Evolutionary conservation across 176 grass and related monocot genomes (phyloP).

Genomic region (Lolium multiflorum): DNA sequence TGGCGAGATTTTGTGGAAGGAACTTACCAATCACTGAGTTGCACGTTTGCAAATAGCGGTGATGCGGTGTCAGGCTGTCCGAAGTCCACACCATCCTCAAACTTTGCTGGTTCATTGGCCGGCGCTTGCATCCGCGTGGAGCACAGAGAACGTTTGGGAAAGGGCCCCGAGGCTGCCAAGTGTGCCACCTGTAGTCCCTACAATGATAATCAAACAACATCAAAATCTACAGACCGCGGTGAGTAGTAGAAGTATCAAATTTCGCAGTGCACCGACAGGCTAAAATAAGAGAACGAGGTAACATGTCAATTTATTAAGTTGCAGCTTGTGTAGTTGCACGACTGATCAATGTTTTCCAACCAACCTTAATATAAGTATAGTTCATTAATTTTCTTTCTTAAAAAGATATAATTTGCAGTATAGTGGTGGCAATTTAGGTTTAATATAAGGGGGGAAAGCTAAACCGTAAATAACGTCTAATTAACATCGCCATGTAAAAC

Average conservation of each 20-base stretch:
- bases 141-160: background rate
- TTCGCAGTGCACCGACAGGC: background rate
- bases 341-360: too few species aligned
- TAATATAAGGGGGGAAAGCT: too few species aligned
- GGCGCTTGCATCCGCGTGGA: background rate
- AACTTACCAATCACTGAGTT: background rate
- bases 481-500: too few species aligned
- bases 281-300: background rate
- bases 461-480: rapidly evolving
- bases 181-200: background rate
- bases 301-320: background rate
- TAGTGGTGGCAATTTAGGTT: too few species aligned
- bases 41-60: background rate
- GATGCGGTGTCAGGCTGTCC: background rate
- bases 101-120: background rate
- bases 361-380: background rate
- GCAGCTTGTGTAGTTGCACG: too few species aligned
- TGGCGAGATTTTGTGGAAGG: background rate
- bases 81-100: background rate
- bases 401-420: too few species aligned
- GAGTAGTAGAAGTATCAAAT: too few species aligned
- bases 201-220: too few species aligned
- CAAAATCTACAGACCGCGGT: too few species aligned
- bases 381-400: too few species aligned
- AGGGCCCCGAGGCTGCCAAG: background rate